These are phyloP conservation scores for Exophiala phaeomuriformis DNA, from an alignment of 2,329 filamentous ascomycete genomes.

Conservation along the genomic window DNA sequence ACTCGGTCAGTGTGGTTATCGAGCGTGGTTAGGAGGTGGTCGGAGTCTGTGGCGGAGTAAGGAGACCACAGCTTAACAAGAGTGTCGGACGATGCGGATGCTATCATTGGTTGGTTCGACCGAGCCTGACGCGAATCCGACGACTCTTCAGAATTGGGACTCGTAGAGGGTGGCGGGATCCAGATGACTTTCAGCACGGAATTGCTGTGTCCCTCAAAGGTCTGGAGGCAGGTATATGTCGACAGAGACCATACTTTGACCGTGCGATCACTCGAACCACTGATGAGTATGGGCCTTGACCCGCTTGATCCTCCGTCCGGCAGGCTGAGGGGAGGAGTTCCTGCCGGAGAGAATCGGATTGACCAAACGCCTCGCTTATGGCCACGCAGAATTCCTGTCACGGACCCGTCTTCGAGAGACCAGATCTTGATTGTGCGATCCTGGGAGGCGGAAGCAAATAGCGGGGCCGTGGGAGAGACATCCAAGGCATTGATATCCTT, in stretches of 20 bases:
- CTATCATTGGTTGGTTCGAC: conserved; percentile 44
- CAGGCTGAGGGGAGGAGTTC: conserved; percentile 65
- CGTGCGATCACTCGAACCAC: conserved; percentile 91
- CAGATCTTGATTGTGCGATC: conserved; percentile 97
- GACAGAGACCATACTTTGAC: conserved; percentile 89
- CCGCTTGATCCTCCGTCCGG: conserved; percentile 63
- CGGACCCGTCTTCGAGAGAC: conserved; percentile 82
- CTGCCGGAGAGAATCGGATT: conserved; percentile 76
- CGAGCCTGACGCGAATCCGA: conserved; percentile 29
- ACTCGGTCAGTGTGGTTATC: conserved; percentile 97
- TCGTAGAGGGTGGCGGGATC: conserved; percentile 52
- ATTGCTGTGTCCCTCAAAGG: conserved; percentile 93
- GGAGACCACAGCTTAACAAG: conserved; percentile 96
- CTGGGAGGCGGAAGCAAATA: conserved; percentile 94
- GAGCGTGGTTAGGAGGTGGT: conserved; percentile 79
- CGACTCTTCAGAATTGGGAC: conserved; percentile 32
- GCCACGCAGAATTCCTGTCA: conserved; percentile 81
- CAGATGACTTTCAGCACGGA: conserved; percentile 90
- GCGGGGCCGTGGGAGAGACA: conserved; percentile 61
- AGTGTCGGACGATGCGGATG: conserved; percentile 85
- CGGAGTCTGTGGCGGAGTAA: conserved; percentile 43
- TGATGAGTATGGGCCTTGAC: conserved; percentile 74
- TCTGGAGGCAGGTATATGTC: conserved; percentile 86
- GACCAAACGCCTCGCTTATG: conserved; percentile 96
- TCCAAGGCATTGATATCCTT: conserved; percentile 98